A percentile compares a stretch with the other conserved stretches of the same genome.
Conservation (phyloP, 495 filamentous ascomycete genomes). For the Aspergillus panamensis region DNA sequence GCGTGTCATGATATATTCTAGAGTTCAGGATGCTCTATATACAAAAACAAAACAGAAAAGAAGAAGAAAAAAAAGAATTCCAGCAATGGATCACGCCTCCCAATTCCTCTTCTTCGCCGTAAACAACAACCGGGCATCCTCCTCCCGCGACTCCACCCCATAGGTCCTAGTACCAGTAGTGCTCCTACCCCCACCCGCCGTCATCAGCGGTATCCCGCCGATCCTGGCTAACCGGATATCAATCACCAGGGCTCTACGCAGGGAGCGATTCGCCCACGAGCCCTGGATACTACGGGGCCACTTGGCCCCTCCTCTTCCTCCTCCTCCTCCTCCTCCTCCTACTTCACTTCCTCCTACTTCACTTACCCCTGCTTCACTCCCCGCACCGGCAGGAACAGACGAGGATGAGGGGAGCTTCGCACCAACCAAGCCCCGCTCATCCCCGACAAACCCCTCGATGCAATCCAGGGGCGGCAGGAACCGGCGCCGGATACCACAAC, state of each 20-base stretch:
- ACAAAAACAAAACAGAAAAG: neutral
- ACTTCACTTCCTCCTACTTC: too few species aligned
- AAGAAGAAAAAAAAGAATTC: too few species aligned
- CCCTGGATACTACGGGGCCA: slow-evolving; percentile 17
- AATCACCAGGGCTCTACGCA: slow-evolving; percentile 25
- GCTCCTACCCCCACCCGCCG: slow-evolving; percentile 8
- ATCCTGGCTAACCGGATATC: slow-evolving; percentile 36
- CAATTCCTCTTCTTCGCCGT: slow-evolving; percentile 41
- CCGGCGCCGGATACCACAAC: slow-evolving; percentile 70
- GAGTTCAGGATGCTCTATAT: too few species aligned
- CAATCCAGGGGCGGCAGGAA: slow-evolving; percentile 66
- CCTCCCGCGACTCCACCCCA: slow-evolving; percentile 22
- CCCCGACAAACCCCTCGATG: slow-evolving; percentile 60
- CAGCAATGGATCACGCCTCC: slow-evolving; percentile 37
- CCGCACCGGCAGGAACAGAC: neutral
- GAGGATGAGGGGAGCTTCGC: slow-evolving; percentile 48
- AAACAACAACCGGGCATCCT: slow-evolving; percentile 38
- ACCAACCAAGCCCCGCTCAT: slow-evolving; percentile 65
- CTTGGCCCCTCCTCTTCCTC: neutral
- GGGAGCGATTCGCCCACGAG: slow-evolving; percentile 28
- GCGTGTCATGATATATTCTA: too few species aligned
- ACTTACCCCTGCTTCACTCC: neutral
- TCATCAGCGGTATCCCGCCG: slow-evolving; percentile 22
- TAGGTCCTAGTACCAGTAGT: too few species aligned
- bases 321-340: neutral